Evolutionary conservation across 2,329 filamentous ascomycete genomes (phyloP).

Genomic region (Aspergillus neoniger): DNA sequence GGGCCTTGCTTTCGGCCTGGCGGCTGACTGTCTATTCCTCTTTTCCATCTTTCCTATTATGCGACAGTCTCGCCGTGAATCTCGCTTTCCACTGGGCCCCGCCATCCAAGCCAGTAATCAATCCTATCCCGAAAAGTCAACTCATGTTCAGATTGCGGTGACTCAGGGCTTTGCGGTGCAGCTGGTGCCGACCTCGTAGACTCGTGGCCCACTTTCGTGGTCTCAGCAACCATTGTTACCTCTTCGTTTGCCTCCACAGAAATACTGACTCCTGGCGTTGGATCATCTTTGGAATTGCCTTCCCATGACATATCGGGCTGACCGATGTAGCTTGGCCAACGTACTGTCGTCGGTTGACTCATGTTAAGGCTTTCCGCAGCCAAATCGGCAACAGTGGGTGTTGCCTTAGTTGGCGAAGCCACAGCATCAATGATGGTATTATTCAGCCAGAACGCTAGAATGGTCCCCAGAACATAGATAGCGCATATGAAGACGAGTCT

Average conservation of each 20-base stretch:
- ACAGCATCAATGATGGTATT: not conserved
- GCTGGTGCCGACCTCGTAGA: not conserved
- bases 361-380: not conserved
- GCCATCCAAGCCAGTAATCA: constrained; percentile 39
- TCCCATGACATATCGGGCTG: not conserved
- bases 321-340: not conserved
- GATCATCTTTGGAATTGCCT: not conserved
- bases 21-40: no score
- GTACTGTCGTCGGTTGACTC: not conserved
- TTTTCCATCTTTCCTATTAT: not conserved
- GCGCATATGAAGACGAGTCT: not conserved
- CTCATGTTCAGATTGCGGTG: not conserved
- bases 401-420: not conserved
- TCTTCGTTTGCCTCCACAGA: not conserved
- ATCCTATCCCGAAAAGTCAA: constrained; percentile 29
- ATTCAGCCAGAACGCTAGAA: not conserved
- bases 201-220: not conserved
- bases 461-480: not conserved
- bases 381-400: not conserved
- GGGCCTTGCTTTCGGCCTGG: no score
- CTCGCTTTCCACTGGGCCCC: constrained; percentile 24
- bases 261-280: not conserved
- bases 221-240: not conserved
- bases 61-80: not conserved
- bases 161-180: not conserved